These are phyloP conservation scores for Neonectria sp. DNA, from an alignment of 2,329 filamentous ascomycete species.

Conservation along the genomic window DNA sequence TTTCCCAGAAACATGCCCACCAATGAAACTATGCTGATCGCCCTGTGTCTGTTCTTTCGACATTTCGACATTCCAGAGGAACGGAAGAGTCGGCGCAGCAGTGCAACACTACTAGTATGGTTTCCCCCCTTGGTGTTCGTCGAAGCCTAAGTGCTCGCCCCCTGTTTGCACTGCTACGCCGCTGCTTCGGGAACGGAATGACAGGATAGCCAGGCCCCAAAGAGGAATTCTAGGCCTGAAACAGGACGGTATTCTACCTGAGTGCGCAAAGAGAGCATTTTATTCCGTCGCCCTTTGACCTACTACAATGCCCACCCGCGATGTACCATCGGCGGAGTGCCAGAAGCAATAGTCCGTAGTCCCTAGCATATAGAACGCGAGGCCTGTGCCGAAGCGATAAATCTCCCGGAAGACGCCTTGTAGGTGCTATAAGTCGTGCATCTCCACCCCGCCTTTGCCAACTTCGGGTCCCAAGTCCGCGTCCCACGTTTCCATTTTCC, in stretches of 20 bases:
- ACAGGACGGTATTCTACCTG: neutral
- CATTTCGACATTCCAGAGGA: slow-evolving; percentile 1
- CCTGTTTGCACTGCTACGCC: neutral
- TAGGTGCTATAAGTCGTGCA: neutral
- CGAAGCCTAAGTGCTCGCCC: neutral
- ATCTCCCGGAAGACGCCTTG: slow-evolving; percentile 3
- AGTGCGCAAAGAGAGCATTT: neutral
- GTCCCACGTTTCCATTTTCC: neutral
- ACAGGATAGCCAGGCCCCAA: neutral
- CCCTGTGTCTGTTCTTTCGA: neutral
- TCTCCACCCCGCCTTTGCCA: slow-evolving; percentile 1
- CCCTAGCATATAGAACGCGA: neutral
- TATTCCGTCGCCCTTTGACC: neutral
- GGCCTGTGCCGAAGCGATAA: neutral
- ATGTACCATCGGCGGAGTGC: neutral
- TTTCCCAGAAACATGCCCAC: slow-evolving; percentile 4
- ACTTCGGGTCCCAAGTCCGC: neutral
- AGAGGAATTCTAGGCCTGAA: neutral
- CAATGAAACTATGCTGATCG: slow-evolving; percentile 10
- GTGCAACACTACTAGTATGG: too few relatives aligned
- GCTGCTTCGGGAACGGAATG: slow-evolving; percentile 9
- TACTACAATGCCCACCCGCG: neutral
- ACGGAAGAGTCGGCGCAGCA: neutral
- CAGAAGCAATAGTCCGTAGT: neutral
- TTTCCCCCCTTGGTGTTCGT: neutral